A percentile compares a stretch with the other conserved stretches of the same genome.
Evolutionary conservation across 257 asterid genomes (phyloP).

Genomic region (Agastache rugosa): DNA sequence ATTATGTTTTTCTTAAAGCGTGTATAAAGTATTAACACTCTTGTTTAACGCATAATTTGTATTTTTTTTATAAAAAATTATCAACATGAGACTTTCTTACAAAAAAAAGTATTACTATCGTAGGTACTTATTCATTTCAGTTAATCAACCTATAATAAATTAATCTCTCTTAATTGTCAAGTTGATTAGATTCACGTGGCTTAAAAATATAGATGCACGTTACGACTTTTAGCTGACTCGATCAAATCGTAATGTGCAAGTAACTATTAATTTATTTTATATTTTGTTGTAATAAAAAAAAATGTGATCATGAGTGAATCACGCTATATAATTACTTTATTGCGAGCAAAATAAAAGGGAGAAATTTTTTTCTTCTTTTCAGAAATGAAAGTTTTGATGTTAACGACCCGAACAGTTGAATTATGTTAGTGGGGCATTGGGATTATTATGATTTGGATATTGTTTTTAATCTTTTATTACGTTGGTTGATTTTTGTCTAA

Average conservation of each 20-base stretch:
- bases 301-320: not conserved
- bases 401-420: not conserved
- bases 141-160: not conserved
- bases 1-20: conserved; percentile 6
- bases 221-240: not conserved
- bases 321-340: not conserved
- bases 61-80: not conserved
- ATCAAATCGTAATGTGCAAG: conserved; percentile 7
- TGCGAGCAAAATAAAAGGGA: not conserved
- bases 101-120: not conserved
- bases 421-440: not conserved
- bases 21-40: not conserved
- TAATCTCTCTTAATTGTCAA: conserved; percentile 16
- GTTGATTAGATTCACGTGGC: conserved; percentile 29
- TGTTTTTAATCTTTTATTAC: not conserved
- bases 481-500: conserved; percentile 15
- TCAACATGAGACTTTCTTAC: conserved; percentile 13
- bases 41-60: not conserved
- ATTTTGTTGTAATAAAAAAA: not conserved
- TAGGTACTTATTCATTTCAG: not conserved
- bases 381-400: not conserved
- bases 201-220: conserved; percentile 11
- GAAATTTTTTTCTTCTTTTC: no score
- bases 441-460: not conserved
- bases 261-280: not conserved